Percentiles rank a stretch among this genome's conserved stretches.
Conservation (phyloP, 495 filamentous ascomycete genomes). For the Durotheca rogersii region DNA sequence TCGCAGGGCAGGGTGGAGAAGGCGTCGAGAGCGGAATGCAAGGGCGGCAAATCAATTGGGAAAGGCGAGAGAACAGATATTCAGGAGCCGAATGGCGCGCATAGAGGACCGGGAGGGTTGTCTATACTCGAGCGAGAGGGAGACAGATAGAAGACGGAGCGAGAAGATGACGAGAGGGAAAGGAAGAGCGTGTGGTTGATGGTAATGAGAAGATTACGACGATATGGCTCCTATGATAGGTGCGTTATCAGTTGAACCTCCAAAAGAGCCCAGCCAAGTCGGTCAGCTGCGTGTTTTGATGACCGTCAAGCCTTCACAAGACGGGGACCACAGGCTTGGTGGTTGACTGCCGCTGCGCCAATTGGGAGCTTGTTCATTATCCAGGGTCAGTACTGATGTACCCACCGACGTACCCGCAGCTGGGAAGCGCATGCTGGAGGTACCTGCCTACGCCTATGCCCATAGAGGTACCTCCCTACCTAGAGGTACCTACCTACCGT, state of each 20-base stretch:
- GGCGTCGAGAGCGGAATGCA: too few relatives aligned
- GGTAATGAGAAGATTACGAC: background rate
- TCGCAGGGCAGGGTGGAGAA: too few relatives aligned
- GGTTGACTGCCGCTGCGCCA: too few relatives aligned
- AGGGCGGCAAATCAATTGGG: slow-evolving; percentile 16
- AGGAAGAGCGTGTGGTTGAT: background rate
- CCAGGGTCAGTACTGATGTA: too few relatives aligned
- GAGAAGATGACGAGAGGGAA: background rate
- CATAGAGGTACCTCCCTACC: background rate
- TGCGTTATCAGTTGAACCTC: slow-evolving; percentile 29
- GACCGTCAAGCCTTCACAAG: background rate
- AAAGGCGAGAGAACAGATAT: background rate
- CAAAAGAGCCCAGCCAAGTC: slow-evolving; percentile 21
- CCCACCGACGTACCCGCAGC: too few relatives aligned
- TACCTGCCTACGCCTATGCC: too few relatives aligned
- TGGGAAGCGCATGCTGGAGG: too few relatives aligned
- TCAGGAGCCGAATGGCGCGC: background rate
- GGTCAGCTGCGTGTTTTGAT: slow-evolving; percentile 24
- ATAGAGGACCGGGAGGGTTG: background rate
- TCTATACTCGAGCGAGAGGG: background rate
- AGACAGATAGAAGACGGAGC: background rate
- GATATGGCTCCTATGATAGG: slow-evolving; percentile 22
- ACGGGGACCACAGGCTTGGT: slow-evolving; percentile 22
- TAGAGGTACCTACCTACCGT: background rate
- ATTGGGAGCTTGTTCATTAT: slow-evolving; percentile 18